phyloP scores from a whole-genome alignment of 306 rosid species.

The Fragaria iinumae region DNA sequence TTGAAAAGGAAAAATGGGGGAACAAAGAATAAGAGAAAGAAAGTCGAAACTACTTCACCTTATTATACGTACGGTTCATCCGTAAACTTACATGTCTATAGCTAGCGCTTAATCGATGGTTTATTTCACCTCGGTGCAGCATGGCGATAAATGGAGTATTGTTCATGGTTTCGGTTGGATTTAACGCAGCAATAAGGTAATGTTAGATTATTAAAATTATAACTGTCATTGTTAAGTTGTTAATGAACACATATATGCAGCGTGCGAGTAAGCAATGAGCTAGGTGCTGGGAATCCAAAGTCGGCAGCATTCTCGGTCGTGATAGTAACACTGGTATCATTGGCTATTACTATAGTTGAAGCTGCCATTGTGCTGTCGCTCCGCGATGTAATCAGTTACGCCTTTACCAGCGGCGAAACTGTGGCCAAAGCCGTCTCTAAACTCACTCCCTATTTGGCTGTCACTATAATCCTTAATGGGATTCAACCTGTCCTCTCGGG shows the following conservation, averaged over 20 bases:
- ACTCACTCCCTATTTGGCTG: constrained; percentile 50
- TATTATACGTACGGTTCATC: no score
- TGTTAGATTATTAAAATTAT: not conserved
- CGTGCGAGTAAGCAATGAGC: constrained; percentile 70
- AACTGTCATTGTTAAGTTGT: not conserved
- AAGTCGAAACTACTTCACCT: no score
- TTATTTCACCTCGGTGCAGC: constrained; percentile 39
- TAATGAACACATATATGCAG: constrained; percentile 20
- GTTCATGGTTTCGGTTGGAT: constrained; percentile 56
- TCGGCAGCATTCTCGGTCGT: constrained; percentile 60
- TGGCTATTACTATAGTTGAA: constrained; percentile 38
- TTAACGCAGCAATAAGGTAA: constrained; percentile 79
- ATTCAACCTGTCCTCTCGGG: constrained; percentile 74
- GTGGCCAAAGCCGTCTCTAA: constrained; percentile 65
- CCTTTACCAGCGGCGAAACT: constrained; percentile 51
- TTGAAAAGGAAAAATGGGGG: no score
- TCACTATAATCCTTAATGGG: constrained; percentile 66
- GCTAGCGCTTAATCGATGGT: not conserved
- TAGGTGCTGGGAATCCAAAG: constrained; percentile 67
- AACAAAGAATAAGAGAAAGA: no score
- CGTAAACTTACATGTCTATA: not conserved
- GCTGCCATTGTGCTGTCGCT: constrained; percentile 45
- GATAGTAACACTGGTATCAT: constrained; percentile 40
- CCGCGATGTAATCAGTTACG: constrained; percentile 63
- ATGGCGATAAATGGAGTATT: constrained; percentile 41